These are phyloP conservation scores for Quercus agrifolia DNA, from an alignment of 306 rosid species.

Conservation along the genomic window DNA sequence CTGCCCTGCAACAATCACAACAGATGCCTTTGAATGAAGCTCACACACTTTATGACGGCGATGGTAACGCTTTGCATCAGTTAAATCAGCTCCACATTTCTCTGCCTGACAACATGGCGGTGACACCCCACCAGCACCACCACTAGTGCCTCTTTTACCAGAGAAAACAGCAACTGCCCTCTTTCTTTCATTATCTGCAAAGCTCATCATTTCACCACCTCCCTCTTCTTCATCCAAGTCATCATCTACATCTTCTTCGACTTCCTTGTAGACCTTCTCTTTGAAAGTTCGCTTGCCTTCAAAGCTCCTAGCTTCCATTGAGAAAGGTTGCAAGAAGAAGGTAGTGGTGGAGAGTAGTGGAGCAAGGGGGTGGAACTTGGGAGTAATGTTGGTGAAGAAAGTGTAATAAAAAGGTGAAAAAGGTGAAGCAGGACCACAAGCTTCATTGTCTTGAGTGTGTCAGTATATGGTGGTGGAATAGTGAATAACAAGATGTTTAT, in stretches of 20 bases:
- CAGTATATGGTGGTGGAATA: conserved; percentile 12
- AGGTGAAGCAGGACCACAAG: conserved; percentile 53
- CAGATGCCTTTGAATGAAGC: conserved; percentile 71
- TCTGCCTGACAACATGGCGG: conserved; percentile 67
- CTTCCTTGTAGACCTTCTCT: conserved; percentile 41
- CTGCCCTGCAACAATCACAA: conserved; percentile 58
- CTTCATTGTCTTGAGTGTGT: conserved; percentile 31
- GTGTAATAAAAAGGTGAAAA: conserved; percentile 32
- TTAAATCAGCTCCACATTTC: conserved; percentile 60
- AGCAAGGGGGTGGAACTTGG: conserved; percentile 23
- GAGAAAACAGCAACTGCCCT: conserved; percentile 21
- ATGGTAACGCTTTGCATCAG: conserved; percentile 60
- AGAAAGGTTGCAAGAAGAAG: conserved; percentile 1
- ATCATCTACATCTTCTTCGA: conserved; percentile 47
- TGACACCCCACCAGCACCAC: conserved; percentile 31
- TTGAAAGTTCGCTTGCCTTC: conserved; percentile 39
- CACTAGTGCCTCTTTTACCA: conserved; percentile 36
- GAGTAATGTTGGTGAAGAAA: conserved; percentile 29
- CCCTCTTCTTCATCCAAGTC: conserved; percentile 60
- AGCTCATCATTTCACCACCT: conserved; percentile 2
- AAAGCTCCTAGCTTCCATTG: conserved; percentile 54
- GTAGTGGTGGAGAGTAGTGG: neutral
- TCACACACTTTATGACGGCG: conserved; percentile 98
- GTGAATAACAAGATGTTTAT: conserved; percentile 13
- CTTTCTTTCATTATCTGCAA: conserved; percentile 44